Percentiles rank a stretch among this genome's conserved stretches.
Evolutionary conservation across 495 filamentous ascomycete genomes (phyloP).

Genomic region (Sporormia fimetaria): DNA sequence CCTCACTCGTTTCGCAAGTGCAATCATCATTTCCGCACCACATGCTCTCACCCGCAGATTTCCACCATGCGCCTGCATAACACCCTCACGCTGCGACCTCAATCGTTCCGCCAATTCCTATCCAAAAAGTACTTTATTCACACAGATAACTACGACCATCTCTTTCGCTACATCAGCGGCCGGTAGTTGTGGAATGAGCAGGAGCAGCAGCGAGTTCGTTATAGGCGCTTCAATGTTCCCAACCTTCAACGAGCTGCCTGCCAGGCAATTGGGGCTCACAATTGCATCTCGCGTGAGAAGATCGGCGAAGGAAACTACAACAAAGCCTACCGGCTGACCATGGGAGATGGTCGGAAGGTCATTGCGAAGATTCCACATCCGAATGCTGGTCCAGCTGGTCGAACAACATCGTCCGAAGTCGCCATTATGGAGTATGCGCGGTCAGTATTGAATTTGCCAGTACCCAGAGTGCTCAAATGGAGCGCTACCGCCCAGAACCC

Average conservation of each 20-base stretch:
- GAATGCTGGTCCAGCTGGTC: not conserved
- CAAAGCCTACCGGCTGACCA: conserved; percentile 1
- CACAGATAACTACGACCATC: too few species aligned
- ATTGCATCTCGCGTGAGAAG: conserved; percentile 3
- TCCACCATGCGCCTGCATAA: too few species aligned
- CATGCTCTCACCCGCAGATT: too few species aligned
- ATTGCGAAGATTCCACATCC: conserved; percentile 4
- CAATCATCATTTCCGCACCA: too few species aligned
- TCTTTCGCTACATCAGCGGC: conserved; percentile 15
- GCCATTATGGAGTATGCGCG: conserved; percentile 3
- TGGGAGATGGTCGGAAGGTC: conserved; percentile 6
- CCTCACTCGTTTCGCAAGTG: too few species aligned
- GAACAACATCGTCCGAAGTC: conserved; percentile 6
- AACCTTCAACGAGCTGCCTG: conserved; percentile 1
- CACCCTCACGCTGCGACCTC: too few species aligned
- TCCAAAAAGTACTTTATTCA: too few species aligned
- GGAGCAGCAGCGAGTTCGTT: conserved; percentile 4
- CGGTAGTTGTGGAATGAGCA: conserved; percentile 13
- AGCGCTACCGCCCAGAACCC: conserved; percentile 8
- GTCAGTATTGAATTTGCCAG: conserved; percentile 4
- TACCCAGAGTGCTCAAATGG: conserved; percentile 8
- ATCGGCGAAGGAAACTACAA: conserved; percentile 5
- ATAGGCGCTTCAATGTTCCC: conserved; percentile 4
- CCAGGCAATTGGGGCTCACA: conserved; percentile 5
- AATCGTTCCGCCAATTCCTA: too few species aligned